Evolutionary conservation across 768 basidiomycete genomes (phyloP), one percentile per base, ranked within the genome.

Genomic region (Russula olivacea): DNA sequence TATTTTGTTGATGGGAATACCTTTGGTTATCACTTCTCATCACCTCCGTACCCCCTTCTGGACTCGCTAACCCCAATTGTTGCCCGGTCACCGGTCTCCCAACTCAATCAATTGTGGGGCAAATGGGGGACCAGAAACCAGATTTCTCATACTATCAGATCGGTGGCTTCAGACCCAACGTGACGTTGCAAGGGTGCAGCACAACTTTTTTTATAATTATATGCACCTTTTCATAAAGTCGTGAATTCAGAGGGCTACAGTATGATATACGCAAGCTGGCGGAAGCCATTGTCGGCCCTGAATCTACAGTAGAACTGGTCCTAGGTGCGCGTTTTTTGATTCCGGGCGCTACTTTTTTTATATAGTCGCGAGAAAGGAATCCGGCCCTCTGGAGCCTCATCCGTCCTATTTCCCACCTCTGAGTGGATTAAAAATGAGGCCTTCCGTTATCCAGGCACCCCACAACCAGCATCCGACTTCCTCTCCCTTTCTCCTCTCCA

Each of bases 401-500:
- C 61, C 12, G 55, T 68, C 19, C 61, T 68, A 5, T 4, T 68
- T 28, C 58, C 65, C 23, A 7, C 51, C 32, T 45, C 57, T 9
- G 58, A 63, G 10, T 68, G 55, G 47, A 25, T 21, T 10, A 58
- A 58, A 15, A 50, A 41, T 17, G 50, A 56, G 21, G 32, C 11
- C 2, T 62, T 61, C n/a, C 41, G 49, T 23, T 32, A 58, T 34
- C 55, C 62, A 9, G 41, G 43, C 21, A 15, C 25, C 14, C 57
- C 55, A 8, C 55, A 62, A 19, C 36, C 5, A 40, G 57, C 53
- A 53, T 49, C 51, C 6, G 57, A 66, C 28, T 68, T 66, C 25
- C 53, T 66, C 11, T 68, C 67, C 12, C 59, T 68, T 3, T 66
- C 67, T 14, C 67, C 67, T n/a, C 59, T 68, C n/a, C 55, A 63